Evolutionary conservation across 805 yeast species (phyloP), one percentile per base, ranked within the genome.

Genomic region (Yamadazyma ubonensis): DNA sequence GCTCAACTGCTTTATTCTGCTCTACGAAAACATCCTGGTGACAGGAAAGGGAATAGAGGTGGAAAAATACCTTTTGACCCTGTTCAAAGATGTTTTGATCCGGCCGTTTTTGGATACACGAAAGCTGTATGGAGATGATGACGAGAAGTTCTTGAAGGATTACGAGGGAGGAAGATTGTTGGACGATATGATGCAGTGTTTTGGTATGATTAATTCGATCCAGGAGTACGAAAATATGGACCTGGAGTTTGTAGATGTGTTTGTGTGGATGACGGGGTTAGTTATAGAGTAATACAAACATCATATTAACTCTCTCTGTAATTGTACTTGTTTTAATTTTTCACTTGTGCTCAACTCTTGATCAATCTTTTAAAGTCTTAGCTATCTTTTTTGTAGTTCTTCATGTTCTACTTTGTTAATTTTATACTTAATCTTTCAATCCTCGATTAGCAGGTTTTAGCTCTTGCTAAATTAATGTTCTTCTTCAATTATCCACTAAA

Each of bases 11-110:
- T 62, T 63, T 36, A 53, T 51, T 16, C 61, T 65, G 1, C 42
- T 63, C 6, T 58, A 55, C 19, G 52, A 48, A 11, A 41, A 48
- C 37, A 36, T 48, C 5, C 18, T 33, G 3, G 20, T 38, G 6
- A 7, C 33, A 9, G 17, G 33, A 15, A 14, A 48, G 5, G 45
- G 43, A 9, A 50, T 62, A 8, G 59, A 61, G 6, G 50, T 64
- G 7, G 68, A 63, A 37, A 52, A 42, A 17, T 44, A 55, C 3
- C 38, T 63, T 8, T 36, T 64, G 12, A 38, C 52, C 19, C 53
- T 65, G 6, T 64, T 61, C 37, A 50, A 63, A 27, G 61, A 62
- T 28, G 47, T 51, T 7, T 44, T 64, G 12, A 33, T 63, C 2
- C 29, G 47, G 2, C 67, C 70, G 2, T 46, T 52, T 21, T 43